These are phyloP conservation scores for Trichoderma atrobrunneum DNA, from an alignment of 2,329 filamentous ascomycete genomes.

Conservation along the genomic window DNA sequence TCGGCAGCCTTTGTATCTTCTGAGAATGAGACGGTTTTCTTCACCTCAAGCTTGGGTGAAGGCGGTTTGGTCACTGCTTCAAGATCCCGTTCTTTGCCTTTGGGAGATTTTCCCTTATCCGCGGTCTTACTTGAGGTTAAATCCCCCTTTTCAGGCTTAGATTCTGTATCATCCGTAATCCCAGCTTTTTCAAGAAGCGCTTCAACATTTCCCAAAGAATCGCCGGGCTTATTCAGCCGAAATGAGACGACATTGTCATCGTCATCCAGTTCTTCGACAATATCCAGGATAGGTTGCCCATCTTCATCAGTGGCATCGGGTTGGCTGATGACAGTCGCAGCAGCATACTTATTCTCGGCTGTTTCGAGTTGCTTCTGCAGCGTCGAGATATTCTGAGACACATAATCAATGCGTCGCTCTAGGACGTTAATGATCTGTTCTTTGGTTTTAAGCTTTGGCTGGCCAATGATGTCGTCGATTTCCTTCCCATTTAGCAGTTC, in stretches of 20 bases:
- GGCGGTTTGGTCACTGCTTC: not conserved
- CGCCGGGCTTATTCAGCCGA: conserved; percentile 63
- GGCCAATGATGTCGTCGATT: conserved; percentile 46
- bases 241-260: conserved; percentile 78
- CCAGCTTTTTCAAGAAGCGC: conserved; percentile 78
- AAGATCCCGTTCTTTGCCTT: not conserved
- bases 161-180: conserved; percentile 45
- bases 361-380: conserved; percentile 69
- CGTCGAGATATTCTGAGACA: conserved; percentile 73
- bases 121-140: not conserved
- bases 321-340: conserved; percentile 57
- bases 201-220: conserved; percentile 63
- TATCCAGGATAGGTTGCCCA: conserved; percentile 79
- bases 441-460: conserved; percentile 28
- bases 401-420: conserved; percentile 80
- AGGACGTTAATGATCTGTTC: conserved; percentile 58
- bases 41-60: conserved; percentile 24
- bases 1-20: conserved; percentile 55
- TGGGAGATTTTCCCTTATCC: not conserved
- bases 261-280: conserved; percentile 88
- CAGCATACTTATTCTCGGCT: conserved; percentile 67
- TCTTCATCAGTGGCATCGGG: conserved; percentile 64
- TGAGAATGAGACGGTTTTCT: conserved; percentile 63
- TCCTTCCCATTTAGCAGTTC: conserved; percentile 60
- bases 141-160: conserved; percentile 10